Evolutionary conservation across 2,329 filamentous ascomycete species (phyloP).

Genomic region (Colletotrichum sp.): DNA sequence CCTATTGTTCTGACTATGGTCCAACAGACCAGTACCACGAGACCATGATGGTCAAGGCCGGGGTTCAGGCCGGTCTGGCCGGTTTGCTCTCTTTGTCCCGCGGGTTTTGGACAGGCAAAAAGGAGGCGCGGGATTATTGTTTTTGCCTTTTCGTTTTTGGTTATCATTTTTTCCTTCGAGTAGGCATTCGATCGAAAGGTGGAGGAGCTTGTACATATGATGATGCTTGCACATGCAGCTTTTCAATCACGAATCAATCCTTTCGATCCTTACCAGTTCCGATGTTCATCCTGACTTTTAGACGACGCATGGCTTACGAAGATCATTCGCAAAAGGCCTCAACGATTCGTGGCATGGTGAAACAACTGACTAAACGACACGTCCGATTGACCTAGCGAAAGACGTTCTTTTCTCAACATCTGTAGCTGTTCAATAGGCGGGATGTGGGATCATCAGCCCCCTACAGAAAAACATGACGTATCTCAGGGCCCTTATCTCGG

Average conservation of each 20-base stretch:
- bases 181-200: not conserved
- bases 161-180: not conserved
- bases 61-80: not conserved
- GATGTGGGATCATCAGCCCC: not conserved
- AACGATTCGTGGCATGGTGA: not conserved
- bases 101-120: slow-evolving; percentile 11
- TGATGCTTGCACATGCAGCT: not conserved
- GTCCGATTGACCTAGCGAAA: not conserved
- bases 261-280: not conserved
- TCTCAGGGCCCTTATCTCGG: not conserved
- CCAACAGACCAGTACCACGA: not conserved
- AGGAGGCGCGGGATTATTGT: not conserved
- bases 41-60: not conserved
- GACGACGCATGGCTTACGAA: not conserved
- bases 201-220: slow-evolving; percentile 1
- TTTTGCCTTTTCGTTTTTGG: not conserved
- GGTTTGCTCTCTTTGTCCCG: not conserved
- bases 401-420: not conserved
- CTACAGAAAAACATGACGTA: slow-evolving; percentile 6
- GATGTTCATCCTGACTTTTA: not conserved
- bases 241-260: not conserved
- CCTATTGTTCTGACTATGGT: not conserved
- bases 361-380: not conserved
- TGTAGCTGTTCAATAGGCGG: not conserved
- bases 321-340: not conserved